These are phyloP conservation scores for Trichoderma simmonsii DNA, from an alignment of 2,329 filamentous ascomycete species.

Conservation along the genomic window DNA sequence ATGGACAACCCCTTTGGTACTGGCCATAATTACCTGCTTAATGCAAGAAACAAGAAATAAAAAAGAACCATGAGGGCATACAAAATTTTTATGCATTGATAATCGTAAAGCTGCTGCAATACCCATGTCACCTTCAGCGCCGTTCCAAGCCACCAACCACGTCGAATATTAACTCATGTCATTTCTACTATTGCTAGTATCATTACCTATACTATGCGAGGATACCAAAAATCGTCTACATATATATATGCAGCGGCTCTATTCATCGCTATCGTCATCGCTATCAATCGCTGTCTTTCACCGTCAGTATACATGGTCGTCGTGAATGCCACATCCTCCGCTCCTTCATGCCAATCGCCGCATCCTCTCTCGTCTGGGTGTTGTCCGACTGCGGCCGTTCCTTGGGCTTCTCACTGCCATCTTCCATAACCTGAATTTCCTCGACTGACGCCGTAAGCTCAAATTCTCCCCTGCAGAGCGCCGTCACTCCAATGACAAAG, in stretches of 20 bases:
- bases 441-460: conserved; percentile 79
- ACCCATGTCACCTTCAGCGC: neutral
- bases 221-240: neutral
- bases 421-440: conserved; percentile 61
- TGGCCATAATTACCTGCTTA: too few relatives aligned
- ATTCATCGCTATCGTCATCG: neutral
- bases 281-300: conserved; percentile 42
- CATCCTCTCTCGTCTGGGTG: conserved; percentile 57
- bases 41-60: neutral
- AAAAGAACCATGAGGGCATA: too few relatives aligned
- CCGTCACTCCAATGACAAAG: conserved; percentile 66
- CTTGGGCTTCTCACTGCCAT: conserved; percentile 23
- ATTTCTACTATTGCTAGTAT: neutral
- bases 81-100: neutral
- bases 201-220: neutral
- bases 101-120: neutral
- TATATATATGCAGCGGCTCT: neutral
- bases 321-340: conserved; percentile 64
- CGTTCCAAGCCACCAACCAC: neutral
- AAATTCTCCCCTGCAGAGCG: conserved; percentile 76
- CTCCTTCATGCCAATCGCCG: conserved; percentile 56
- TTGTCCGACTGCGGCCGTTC: conserved; percentile 47
- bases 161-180: neutral
- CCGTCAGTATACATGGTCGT: conserved; percentile 53
- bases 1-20: too few relatives aligned